These are phyloP conservation scores for Fusarium sp. DNA, from an alignment of 2,329 filamentous ascomycete species.

Conservation along the genomic window DNA sequence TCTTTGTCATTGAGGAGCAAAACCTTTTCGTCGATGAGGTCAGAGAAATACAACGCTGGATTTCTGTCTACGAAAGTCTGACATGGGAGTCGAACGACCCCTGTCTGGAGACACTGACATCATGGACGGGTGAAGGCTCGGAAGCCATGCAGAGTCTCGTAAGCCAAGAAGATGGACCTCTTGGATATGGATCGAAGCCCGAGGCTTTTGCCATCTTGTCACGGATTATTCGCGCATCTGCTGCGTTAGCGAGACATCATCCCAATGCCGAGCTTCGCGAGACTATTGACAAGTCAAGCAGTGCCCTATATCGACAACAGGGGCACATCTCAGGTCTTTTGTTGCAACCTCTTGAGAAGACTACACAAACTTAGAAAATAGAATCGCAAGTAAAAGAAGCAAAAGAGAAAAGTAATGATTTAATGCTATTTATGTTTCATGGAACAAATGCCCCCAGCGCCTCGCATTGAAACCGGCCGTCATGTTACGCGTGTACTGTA, in stretches of 20 bases:
- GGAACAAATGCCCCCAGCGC: slow-evolving; percentile 35
- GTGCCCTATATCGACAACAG: slow-evolving; percentile 11
- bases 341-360: slow-evolving; percentile 29
- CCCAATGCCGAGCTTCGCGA: slow-evolving; percentile 25
- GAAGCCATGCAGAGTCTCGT: slow-evolving; percentile 53
- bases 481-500: slow-evolving; percentile 22
- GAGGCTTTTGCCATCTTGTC: slow-evolving; percentile 74
- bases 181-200: slow-evolving; percentile 79
- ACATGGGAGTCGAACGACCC: slow-evolving; percentile 39
- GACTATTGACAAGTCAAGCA: slow-evolving; percentile 20
- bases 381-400: slow-evolving; percentile 1
- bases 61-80: slow-evolving; percentile 58
- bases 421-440: slow-evolving; percentile 19
- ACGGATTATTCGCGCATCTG: slow-evolving; percentile 58
- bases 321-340: slow-evolving; percentile 50
- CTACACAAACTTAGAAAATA: slow-evolving; percentile 1
- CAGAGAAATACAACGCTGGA: slow-evolving; percentile 79
- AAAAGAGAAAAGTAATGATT: slow-evolving; percentile 25
- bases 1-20: slow-evolving; percentile 92
- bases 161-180: slow-evolving; percentile 68
- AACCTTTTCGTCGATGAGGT: slow-evolving; percentile 93
- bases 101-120: slow-evolving; percentile 47
- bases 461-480: slow-evolving; percentile 34
- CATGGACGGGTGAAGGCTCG: slow-evolving; percentile 67
- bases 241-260: slow-evolving; percentile 50